A percentile compares a stretch with the other conserved stretches of the same genome.
These are phyloP conservation scores for Capillidium rhysosporum DNA, from an alignment of 371 early-diverging fungal species.

Conservation along the genomic window DNA sequence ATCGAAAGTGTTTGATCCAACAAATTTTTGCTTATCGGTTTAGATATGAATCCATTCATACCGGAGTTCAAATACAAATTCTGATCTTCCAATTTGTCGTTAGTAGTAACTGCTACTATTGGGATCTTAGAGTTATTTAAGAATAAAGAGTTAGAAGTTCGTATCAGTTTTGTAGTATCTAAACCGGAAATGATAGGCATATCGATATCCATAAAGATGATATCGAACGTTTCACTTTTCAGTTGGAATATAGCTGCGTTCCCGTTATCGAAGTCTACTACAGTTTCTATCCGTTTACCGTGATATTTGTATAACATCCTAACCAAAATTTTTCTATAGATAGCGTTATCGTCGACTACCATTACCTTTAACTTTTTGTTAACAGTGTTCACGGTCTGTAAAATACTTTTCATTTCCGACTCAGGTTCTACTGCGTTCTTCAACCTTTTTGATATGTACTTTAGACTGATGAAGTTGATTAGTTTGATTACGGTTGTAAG, in stretches of 20 bases:
- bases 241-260: slow-evolving; percentile 22
- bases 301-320: slow-evolving; percentile 26
- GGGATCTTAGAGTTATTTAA: slow-evolving; percentile 14
- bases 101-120: slow-evolving; percentile 47
- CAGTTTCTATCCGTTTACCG: not conserved
- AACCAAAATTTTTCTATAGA: slow-evolving; percentile 31
- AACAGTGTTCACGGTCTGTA: no score
- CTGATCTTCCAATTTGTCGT: slow-evolving; percentile 2
- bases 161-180: slow-evolving; percentile 25
- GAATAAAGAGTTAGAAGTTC: slow-evolving; percentile 7
- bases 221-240: slow-evolving; percentile 20
- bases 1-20: no score
- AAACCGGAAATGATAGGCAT: slow-evolving; percentile 37
- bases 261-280: slow-evolving; percentile 13
- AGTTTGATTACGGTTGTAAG: no score
- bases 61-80: slow-evolving; percentile 4
- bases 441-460: no score
- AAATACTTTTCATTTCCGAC: not conserved
- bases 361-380: not conserved
- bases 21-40: not conserved
- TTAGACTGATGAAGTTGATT: no score
- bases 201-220: slow-evolving; percentile 40
- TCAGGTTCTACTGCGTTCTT: not conserved
- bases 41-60: slow-evolving; percentile 6
- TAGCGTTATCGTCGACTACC: slow-evolving; percentile 33